Evolutionary conservation across 2,329 filamentous ascomycete genomes (phyloP).

Genomic region (Colletotrichum destructivum): DNA sequence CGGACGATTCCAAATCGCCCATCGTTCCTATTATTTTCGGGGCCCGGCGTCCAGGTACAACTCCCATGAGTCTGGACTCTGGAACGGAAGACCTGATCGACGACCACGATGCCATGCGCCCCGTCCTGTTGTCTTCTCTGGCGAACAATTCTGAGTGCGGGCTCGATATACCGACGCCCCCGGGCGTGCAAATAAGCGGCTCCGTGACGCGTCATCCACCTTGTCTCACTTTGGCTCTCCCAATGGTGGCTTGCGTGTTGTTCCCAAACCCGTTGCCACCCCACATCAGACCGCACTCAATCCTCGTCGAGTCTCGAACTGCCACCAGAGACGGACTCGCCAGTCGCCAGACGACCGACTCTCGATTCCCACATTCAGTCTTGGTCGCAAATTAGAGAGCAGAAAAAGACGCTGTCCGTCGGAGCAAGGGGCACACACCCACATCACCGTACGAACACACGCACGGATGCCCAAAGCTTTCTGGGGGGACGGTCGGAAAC

Average conservation of each 20-base stretch:
- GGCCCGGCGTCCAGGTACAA: slow-evolving; percentile 15
- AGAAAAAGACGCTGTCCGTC: neutral
- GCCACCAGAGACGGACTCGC: slow-evolving; percentile 18
- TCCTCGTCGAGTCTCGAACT: slow-evolving; percentile 37
- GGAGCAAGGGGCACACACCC: slow-evolving; percentile 12
- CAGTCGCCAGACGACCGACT: slow-evolving; percentile 6
- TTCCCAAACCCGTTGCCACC: slow-evolving; percentile 41
- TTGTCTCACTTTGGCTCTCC: slow-evolving; percentile 38
- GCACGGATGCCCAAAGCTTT: slow-evolving; percentile 24
- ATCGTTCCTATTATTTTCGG: neutral
- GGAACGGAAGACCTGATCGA: slow-evolving; percentile 37
- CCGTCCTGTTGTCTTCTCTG: neutral
- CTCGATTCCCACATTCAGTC: slow-evolving; percentile 13
- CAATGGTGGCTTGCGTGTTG: slow-evolving; percentile 43
- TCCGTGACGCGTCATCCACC: slow-evolving; percentile 43
- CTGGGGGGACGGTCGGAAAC: slow-evolving; percentile 15
- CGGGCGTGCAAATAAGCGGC: slow-evolving; percentile 36
- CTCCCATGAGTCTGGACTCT: slow-evolving; percentile 21
- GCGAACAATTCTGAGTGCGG: slow-evolving; percentile 11
- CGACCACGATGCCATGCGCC: slow-evolving; percentile 7
- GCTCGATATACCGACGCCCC: slow-evolving; percentile 20
- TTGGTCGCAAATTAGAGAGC: slow-evolving; percentile 36
- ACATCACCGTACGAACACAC: neutral
- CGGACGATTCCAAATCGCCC: slow-evolving; percentile 18
- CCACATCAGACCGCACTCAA: slow-evolving; percentile 33